These are phyloP conservation scores for Fusarium sp. DNA, from an alignment of 2,329 filamentous ascomycete species.

Conservation along the genomic window DNA sequence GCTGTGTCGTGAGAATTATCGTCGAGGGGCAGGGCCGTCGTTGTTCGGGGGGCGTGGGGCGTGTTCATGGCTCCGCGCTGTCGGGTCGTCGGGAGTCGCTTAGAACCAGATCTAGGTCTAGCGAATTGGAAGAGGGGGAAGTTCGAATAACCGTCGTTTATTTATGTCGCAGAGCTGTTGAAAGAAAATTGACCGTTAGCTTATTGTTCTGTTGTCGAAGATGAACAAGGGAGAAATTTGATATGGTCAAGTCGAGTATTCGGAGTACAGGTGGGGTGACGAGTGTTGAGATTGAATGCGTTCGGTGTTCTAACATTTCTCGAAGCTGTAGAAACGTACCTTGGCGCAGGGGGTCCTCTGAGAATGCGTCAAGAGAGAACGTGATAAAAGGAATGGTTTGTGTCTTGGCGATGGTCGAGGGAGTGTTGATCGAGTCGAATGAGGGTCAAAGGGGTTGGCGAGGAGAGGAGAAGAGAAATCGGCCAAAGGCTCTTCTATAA, in stretches of 20 bases:
- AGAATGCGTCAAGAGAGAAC: slow-evolving; percentile 28
- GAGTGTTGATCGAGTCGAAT: slow-evolving; percentile 28
- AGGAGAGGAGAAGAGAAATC: slow-evolving; percentile 34
- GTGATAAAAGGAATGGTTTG: slow-evolving; percentile 14
- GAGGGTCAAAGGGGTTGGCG: slow-evolving; percentile 22
- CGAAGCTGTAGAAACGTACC: slow-evolving; percentile 33
- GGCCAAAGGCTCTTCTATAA: slow-evolving; percentile 52
- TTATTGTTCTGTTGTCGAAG: background rate
- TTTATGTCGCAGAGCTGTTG: slow-evolving; percentile 11
- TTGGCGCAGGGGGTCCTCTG: slow-evolving; percentile 29
- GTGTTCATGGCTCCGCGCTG: slow-evolving; percentile 49
- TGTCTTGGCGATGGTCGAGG: slow-evolving; percentile 31
- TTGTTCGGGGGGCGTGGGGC: slow-evolving; percentile 44
- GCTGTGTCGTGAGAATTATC: slow-evolving; percentile 28
- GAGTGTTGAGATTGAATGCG: slow-evolving; percentile 18
- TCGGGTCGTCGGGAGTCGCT: slow-evolving; percentile 38
- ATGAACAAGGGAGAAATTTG: slow-evolving; percentile 8
- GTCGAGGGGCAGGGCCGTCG: slow-evolving; percentile 46
- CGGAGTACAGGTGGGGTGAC: slow-evolving; percentile 34
- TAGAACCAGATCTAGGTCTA: slow-evolving; percentile 36
- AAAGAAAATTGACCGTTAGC: slow-evolving; percentile 20
- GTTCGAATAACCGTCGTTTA: slow-evolving; percentile 17
- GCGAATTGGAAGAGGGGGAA: slow-evolving; percentile 14
- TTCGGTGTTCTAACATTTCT: background rate
- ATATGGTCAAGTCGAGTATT: slow-evolving; percentile 14